Conservation (phyloP, 441 rosid genomes). For the Codiaeum variegatum region DNA sequence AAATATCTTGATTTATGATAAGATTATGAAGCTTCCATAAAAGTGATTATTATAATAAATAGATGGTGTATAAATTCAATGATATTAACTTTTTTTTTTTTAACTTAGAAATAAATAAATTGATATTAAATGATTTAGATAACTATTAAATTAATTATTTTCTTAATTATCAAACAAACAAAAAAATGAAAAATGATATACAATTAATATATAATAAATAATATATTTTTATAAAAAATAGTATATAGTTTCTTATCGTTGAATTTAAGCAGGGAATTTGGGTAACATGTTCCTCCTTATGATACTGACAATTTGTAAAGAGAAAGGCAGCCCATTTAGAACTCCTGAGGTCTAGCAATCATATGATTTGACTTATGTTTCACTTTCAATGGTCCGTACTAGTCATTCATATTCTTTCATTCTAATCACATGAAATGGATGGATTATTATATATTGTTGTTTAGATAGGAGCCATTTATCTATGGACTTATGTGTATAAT, state of each 20-base stretch:
- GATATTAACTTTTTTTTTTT: no score
- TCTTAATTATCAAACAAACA: no score
- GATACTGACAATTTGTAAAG: slow-evolving; percentile 81
- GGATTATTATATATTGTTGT: not conserved
- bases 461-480: slow-evolving; percentile 71
- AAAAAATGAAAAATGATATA: no score
- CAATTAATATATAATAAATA: no score
- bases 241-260: not conserved
- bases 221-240: no score
- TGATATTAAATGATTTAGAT: no score
- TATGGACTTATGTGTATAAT: slow-evolving; percentile 83
- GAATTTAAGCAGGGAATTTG: slow-evolving; percentile 52
- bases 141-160: no score
- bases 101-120: no score
- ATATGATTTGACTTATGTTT: slow-evolving; percentile 60
- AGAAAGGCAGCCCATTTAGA: slow-evolving; percentile 79
- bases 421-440: not conserved
- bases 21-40: no score
- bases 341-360: slow-evolving; percentile 49
- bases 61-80: no score
- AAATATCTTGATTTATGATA: no score
- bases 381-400: slow-evolving; percentile 80
- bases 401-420: not conserved
- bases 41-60: no score
- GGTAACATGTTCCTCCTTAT: slow-evolving; percentile 74